Conservation (phyloP, 2,329 filamentous ascomycete species). For the Neurospora sp. region DNA sequence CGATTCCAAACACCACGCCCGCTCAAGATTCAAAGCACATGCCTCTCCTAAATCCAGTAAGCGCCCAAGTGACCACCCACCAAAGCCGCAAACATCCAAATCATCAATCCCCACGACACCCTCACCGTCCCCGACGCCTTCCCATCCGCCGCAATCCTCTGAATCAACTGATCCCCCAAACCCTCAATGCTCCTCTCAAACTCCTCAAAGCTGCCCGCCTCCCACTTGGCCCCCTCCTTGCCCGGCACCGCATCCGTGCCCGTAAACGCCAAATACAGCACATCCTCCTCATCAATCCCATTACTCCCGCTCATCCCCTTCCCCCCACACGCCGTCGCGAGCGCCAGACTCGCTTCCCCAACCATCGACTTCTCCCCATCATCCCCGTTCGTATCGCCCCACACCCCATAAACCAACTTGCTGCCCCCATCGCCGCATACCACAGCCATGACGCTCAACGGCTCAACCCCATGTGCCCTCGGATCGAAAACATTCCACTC, state of each 20-base stretch:
- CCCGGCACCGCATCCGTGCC: slow-evolving; percentile 48
- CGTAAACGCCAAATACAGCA: slow-evolving; percentile 52
- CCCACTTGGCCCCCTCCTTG: slow-evolving; percentile 42
- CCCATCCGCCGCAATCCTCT: slow-evolving; percentile 19
- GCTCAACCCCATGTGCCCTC: slow-evolving; percentile 29
- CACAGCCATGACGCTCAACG: slow-evolving; percentile 43
- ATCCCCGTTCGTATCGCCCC: slow-evolving; percentile 44
- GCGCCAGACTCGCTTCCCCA: slow-evolving; percentile 38
- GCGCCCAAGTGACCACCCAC: background rate
- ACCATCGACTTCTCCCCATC: slow-evolving; percentile 26
- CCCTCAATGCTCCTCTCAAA: slow-evolving; percentile 43
- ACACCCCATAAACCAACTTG: slow-evolving; percentile 41
- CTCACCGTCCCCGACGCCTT: background rate
- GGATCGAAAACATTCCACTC: slow-evolving; percentile 28
- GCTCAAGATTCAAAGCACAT: background rate
- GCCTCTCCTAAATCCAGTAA: background rate
- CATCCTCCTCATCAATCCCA: slow-evolving; percentile 47
- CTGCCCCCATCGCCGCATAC: slow-evolving; percentile 34
- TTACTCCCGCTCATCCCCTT: slow-evolving; percentile 40
- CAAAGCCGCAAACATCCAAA: background rate
- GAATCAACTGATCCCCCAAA: slow-evolving; percentile 43
- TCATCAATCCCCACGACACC: background rate
- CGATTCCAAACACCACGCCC: background rate
- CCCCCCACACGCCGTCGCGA: slow-evolving; percentile 40
- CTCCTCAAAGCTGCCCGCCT: slow-evolving; percentile 33